These are phyloP conservation scores for Leccinum huronense DNA, from an alignment of 1,284 basidiomycete species.

Conservation along the genomic window DNA sequence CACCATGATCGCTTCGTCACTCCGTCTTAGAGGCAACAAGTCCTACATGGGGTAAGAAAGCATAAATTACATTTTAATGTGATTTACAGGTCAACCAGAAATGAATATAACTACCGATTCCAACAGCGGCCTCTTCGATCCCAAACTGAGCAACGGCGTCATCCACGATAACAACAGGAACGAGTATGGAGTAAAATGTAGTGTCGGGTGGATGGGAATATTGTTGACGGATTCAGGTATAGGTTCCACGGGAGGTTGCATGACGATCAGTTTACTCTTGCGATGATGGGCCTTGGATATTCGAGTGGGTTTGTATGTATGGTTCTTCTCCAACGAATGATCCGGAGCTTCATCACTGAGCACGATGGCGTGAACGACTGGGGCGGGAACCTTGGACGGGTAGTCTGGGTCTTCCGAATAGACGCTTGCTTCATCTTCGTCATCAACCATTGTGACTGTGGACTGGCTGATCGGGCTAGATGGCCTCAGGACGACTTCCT, in stretches of 20 bases:
- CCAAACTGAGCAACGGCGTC: slow-evolving; percentile 28
- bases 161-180: slow-evolving; percentile 30
- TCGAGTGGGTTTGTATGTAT: background rate
- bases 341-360: slow-evolving; percentile 4
- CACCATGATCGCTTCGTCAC: slow-evolving; percentile 27
- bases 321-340: slow-evolving; percentile 9
- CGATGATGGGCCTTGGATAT: slow-evolving; percentile 10
- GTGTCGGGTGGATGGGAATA: slow-evolving; percentile 24
- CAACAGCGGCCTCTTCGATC: slow-evolving; percentile 30
- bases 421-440: slow-evolving; percentile 18
- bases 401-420: slow-evolving; percentile 10
- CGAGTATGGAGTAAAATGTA: slow-evolving; percentile 13
- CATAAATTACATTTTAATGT: slow-evolving; percentile 19
- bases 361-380: slow-evolving; percentile 2
- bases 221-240: slow-evolving; percentile 20
- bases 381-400: slow-evolving; percentile 6
- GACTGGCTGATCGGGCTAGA: slow-evolving; percentile 19
- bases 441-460: slow-evolving; percentile 26
- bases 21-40: slow-evolving; percentile 29
- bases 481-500: slow-evolving; percentile 8
- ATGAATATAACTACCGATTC: slow-evolving; percentile 34
- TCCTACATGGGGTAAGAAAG: slow-evolving; percentile 21
- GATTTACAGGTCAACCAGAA: slow-evolving; percentile 26
- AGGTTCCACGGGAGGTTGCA: slow-evolving; percentile 26
- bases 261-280: slow-evolving; percentile 24